A percentile compares a stretch with the other conserved stretches of the same genome.
phyloP scores from a whole-genome alignment of 2,329 filamentous ascomycete genomes.

The Talaromyces funiculosus region DNA sequence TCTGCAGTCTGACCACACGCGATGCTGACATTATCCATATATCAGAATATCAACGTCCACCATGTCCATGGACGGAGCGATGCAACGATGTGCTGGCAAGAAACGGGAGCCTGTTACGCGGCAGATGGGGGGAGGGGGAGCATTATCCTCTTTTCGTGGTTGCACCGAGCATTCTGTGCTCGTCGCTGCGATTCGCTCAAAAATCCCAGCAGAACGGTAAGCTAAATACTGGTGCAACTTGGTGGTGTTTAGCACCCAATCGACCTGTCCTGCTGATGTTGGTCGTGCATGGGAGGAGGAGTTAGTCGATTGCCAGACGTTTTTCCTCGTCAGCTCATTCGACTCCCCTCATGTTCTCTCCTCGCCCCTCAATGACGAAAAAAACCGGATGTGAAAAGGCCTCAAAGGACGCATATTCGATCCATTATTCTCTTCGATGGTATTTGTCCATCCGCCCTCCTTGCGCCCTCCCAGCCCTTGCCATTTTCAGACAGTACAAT shows the following conservation, averaged over 20 bases:
- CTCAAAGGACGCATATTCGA: conserved; percentile 9
- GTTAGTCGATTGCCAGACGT: conserved; percentile 3
- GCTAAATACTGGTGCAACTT: conserved; percentile 14
- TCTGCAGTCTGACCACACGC: background rate
- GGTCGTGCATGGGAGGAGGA: conserved; percentile 9
- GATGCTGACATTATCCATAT: background rate
- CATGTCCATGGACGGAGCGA: background rate
- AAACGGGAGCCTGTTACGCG: conserved; percentile 14
- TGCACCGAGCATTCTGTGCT: conserved; percentile 9
- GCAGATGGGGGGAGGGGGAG: conserved; percentile 16
- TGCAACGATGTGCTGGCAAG: conserved; percentile 25
- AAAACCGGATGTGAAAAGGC: conserved; percentile 13
- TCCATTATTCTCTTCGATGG: conserved; percentile 7
- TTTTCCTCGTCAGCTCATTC: conserved; percentile 12
- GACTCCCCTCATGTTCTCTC: conserved; percentile 15
- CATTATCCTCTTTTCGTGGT: conserved; percentile 10
- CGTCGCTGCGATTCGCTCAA: conserved; percentile 15
- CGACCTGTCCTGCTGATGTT: conserved; percentile 15
- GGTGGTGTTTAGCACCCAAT: conserved; percentile 11
- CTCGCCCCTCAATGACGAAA: conserved; percentile 12
- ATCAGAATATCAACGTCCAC: background rate
- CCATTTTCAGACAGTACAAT: background rate
- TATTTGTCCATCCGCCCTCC: background rate
- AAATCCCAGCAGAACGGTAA: conserved; percentile 17
- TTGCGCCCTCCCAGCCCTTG: conserved; percentile 1